Base-by-base conservation (phyloP, 2,329 filamentous ascomycete genomes). In the Talaromyces atroroseus region DNA sequence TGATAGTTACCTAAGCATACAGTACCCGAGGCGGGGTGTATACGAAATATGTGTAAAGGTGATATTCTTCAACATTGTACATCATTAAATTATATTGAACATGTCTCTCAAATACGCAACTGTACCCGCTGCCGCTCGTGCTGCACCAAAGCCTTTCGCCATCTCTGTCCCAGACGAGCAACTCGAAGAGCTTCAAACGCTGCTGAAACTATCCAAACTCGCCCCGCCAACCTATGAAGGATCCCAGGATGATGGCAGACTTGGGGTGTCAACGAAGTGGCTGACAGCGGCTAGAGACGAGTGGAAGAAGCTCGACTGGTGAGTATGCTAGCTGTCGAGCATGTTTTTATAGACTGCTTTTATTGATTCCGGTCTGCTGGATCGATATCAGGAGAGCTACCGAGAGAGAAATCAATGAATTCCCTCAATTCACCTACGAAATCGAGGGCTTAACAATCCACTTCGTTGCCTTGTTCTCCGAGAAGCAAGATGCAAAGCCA, bases 391-490 rank as follows among this genome's bases (percentile, higher is more conserved):
- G 68, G 60, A 62, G 66, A 65, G 62, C 70, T 53, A 66, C 68
- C 3, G 68, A 75, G 61, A 63, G 71, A 42, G 68, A 73, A 16
- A 75, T 81, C 61, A 82, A 82, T 62, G 71, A 67, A 12, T 77
- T 78, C 46, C 79, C 79, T 1, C 78, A 82, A 58, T 82, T 75
- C 68, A 78, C 67, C 1, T 66, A 71, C 42, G 57, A 61, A n/a
- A 48, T 56, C 21, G 58, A 59, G n/a, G 29, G 57, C 11, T 71
- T 77, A 55, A 64, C 72, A 3, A 69, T 84, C 42, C 81, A 84
- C 62, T 84, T 84, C 62, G 65, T 74, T 1, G 81, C 75, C 0
- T 68, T 84, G 0, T 84, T 84, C 66, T 83, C 81, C 0, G 61
- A 72, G 40, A 77, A 75, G 18, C 44, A 66, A 1, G 73, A 78